Base-by-base conservation (phyloP, 169 alveolate species). In the Cryptosporidium tyzzeri region DNA sequence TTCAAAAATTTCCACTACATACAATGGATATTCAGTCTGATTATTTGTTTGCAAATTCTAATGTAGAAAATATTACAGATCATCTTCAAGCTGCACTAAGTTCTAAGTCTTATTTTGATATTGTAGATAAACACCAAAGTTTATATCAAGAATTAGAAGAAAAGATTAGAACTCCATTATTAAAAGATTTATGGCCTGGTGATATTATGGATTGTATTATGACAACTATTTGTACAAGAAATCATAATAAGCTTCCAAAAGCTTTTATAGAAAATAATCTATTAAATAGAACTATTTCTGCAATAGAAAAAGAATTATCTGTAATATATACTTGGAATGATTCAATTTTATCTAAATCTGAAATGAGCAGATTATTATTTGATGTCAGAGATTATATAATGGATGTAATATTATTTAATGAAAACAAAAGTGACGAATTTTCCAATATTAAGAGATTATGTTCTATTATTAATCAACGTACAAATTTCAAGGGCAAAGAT, bases 181-280 rank as follows among this genome's bases (percentile, higher is more conserved):
- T 80, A 26, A 65, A 62, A 31, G 89, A 80, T 39, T 59, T 80
- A n/a, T 80, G 89, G 89, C 89, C 89, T 14, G 89, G 89, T 18
- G 89, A 80, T 33, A 61, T 80, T 26, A 80, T 80, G 89, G 89
- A 80, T 48, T 80, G 89, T 12, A 80, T 80, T 31, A 80, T 80
- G 89, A 80, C 89, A 9, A 80, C 80, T 5, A 45, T 80, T 35
- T 80, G 89, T 65, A 80, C 89, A n/a, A 74, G 89, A 44, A 80
- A 80, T 41, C 59, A 65, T 41, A 65, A 80, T 14, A 80, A 65
- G 51, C 55, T 80, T 26, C 89, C 89, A 1, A 62, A 29, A 10
- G 89, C 70, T 8, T 80, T 80, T 33, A 35, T 80, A 18, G 67
- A 80, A 41, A 65, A 80, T 35, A 80, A 80, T 45, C 70, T 80